Base-by-base conservation (phyloP, 306 rosid genomes). In the Prunus kanzakura region DNA sequence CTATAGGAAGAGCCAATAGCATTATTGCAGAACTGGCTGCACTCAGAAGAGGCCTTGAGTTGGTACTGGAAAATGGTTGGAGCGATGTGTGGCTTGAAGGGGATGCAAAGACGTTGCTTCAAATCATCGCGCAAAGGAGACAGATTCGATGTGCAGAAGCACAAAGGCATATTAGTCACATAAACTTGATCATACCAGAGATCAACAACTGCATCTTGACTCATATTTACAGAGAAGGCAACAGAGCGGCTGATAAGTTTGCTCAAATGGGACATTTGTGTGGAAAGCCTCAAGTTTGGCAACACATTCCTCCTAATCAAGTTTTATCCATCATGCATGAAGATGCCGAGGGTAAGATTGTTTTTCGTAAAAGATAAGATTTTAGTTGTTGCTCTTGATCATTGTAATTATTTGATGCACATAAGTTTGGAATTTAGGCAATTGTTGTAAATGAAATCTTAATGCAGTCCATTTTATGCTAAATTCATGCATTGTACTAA, bases 1-100 rank as follows among this genome's bases (percentile, higher is more conserved):
- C 93, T 75, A 90, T 92, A 2, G 96, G 97, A 3, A 70, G 12
- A 66, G 89, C 96, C 32, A 80, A 86, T 58, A 90, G 90, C 83
- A 78, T 83, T 2, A 71, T 87, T 8, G 93, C 96, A 14, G 96
- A 90, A 72, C 73, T 90, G 0, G 64, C 55, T 2, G 93, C 96
- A 3, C 88, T 92, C 1, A 29, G 67, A 50, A 84, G 88, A 75
- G 96, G 97, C 12, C 88, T 90, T 2, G 97, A 92, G 45, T 66
- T 92, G 35, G 91, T 84, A 0, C 74, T 87, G 18, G 96, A 92
- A 85, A 87, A 88, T 76, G 93, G 91, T 10, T 90, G 93, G 96
- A 87, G 78, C 15, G 81, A 92, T 43, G 71, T 92, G 20, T 90
- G 97, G 93, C 83, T 92, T 0, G 96, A 90, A 86, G 97, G 96